Evolutionary conservation across 2,329 filamentous ascomycete species (phyloP), one percentile per base, ranked within the genome.

Genomic region (Polytolypa hystricis): DNA sequence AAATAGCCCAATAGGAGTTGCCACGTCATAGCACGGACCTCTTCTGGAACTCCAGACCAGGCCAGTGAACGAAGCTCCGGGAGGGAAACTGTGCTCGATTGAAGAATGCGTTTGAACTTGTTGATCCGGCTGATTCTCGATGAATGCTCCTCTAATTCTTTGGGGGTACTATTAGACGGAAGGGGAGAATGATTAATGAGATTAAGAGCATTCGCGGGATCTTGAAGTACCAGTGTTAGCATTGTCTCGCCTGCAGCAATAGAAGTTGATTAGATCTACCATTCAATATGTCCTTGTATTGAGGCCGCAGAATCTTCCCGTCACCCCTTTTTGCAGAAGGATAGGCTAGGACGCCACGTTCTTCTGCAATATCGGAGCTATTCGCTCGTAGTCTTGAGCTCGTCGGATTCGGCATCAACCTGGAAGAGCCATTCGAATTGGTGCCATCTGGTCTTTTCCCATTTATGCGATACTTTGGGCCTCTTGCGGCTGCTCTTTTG

Each of bases 11-110:
- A 74, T 14, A 98, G 70, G 16, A 98, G 70, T 60, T 96, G 87
- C 91, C 91, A 98, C n/a, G 89, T 91, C 81, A 98, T 95, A 34
- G 91, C 85, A 38, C 93, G 84, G 12, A 98, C 86, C 64, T 98
- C 93, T 50, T 85, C 81, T 0, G 91, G 93, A 23, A 96, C 74
- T 9, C 91, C 91, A 35, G 87, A 91, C 91, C 93, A 98, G 19
- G 91, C 86, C 20, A 86, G 70, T 40, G 85, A 72, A 44, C 91
- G 76, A 16, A 98, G 70, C 36, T 96, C 89, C 12, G 81, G 68
- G 2, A 96, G 64, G 2, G 85, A 80, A 49, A 98, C 91, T 1
- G 84, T 86, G 27, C 84, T 94, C 15, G 89, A 77, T 62, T 98
- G 91, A 5, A 98, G 69, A 35, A 98, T 84, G 50, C 81, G 82